Evolutionary conservation across 257 asterid species (phyloP), one percentile per base, ranked within the genome.

Genomic region (Haberlea rhodopensis): DNA sequence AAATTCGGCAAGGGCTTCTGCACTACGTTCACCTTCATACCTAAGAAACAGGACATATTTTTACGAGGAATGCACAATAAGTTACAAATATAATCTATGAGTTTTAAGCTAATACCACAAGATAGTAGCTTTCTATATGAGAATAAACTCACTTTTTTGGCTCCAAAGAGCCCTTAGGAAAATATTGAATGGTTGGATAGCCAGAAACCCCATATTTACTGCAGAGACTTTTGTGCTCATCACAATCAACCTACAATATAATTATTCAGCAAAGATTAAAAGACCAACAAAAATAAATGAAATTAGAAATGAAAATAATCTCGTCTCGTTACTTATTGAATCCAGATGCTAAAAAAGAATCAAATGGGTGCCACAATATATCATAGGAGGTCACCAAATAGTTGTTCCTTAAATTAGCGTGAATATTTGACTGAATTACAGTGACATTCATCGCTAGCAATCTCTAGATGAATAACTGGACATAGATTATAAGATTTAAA

Each of bases 121-220:
- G 25, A 53, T 46, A 20, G 25, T 22, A 34, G 20, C 43, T 65
- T 31, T n/a, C 48, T 49, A n/a, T 8, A 54, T 34, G 68, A 57
- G 19, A 9, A 68, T 15, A 67, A 66, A 79, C 95, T 80, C 72
- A 89, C 97, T 85, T 84, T 67, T 89, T 87, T 29, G 95, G 94
- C 85, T 89, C 96, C 81, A 84, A 61, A 63, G 98, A 91, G 29
- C 97, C 98, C 80, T 85, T 85, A 21, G 97, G 96, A 75, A 91
- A 91, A 97, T 97, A 91, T 65, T 91, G 84, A 76, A 91, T 82
- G 70, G 98, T 89, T 71, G 98, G 98, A 74, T 87, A 91, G 26
- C 98, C 97, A 75, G 88, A 78, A 61, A 91, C 97, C 25, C 83
- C 98, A 67, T 85, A 80, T 77, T 91, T 89, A 74, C 80, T 76